Evolutionary conservation across 1,284 basidiomycete genomes (phyloP).

Genomic region (Leccinum solheimii): DNA sequence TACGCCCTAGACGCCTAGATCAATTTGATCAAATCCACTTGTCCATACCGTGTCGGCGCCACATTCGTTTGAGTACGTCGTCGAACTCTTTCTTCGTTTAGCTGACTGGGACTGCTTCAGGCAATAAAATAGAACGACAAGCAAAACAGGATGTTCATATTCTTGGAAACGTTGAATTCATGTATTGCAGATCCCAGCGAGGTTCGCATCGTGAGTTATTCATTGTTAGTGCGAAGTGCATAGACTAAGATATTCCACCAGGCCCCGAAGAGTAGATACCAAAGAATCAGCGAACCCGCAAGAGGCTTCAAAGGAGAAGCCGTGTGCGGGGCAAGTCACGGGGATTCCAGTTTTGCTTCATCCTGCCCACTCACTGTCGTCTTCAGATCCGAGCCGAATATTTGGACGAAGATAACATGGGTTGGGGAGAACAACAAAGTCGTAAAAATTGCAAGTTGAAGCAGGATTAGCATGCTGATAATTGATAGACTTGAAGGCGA

Average conservation of each 20-base stretch:
- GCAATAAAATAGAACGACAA: background rate
- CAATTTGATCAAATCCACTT: constrained; percentile 8
- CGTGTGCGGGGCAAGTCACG: constrained; percentile 22
- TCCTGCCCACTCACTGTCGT: background rate
- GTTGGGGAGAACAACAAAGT: constrained; percentile 23
- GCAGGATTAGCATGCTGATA: background rate
- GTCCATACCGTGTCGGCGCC: background rate
- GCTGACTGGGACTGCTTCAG: constrained; percentile 8
- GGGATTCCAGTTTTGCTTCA: background rate
- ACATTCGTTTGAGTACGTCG: constrained; percentile 9
- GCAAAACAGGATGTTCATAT: constrained; percentile 9
- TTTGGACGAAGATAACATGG: constrained; percentile 32
- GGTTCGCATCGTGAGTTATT: constrained; percentile 15
- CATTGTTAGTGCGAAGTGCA: background rate
- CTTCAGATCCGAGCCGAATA: constrained; percentile 28
- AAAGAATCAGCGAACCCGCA: constrained; percentile 11
- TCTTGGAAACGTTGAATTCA: constrained; percentile 21
- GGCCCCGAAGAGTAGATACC: constrained; percentile 20
- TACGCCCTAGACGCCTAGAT: constrained; percentile 10
- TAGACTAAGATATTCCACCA: constrained; percentile 5
- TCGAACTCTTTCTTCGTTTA: background rate
- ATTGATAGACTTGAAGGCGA: background rate
- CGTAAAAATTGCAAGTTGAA: constrained; percentile 6
- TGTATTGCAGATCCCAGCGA: constrained; percentile 25
- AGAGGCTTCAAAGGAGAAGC: constrained; percentile 20